These are phyloP conservation scores for Penicillium rolfsii DNA, from an alignment of 2,329 filamentous ascomycete genomes.

Conservation along the genomic window DNA sequence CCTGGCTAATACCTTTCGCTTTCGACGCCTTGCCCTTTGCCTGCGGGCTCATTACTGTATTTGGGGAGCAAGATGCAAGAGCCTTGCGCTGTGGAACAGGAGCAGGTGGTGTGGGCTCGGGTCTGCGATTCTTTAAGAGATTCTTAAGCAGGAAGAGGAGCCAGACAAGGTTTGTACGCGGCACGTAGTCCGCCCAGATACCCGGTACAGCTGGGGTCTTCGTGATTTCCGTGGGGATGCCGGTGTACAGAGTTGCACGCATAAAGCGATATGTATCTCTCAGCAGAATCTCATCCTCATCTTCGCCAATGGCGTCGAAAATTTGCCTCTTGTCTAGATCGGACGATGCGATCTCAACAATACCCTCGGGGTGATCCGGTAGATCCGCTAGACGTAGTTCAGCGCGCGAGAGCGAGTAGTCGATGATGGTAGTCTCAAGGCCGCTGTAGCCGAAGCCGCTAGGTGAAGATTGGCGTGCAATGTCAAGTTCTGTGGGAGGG, in stretches of 20 bases:
- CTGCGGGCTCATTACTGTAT: constrained; percentile 27
- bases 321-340: constrained; percentile 50
- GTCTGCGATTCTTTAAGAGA: constrained; percentile 50
- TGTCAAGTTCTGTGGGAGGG: constrained; percentile 37
- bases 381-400: constrained; percentile 44
- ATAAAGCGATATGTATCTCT: constrained; percentile 49
- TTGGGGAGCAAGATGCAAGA: constrained; percentile 40
- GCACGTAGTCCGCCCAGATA: constrained; percentile 60
- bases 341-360: constrained; percentile 43
- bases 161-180: constrained; percentile 67
- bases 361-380: constrained; percentile 28
- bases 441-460: constrained; percentile 57
- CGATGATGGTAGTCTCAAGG: constrained; percentile 66
- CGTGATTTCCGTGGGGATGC: constrained; percentile 47
- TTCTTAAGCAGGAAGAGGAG: constrained; percentile 63
- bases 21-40: constrained; percentile 8
- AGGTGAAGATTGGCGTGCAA: constrained; percentile 36
- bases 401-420: constrained; percentile 69
- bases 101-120: constrained; percentile 19
- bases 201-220: constrained; percentile 40
- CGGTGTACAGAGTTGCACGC: constrained; percentile 47
- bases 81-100: constrained; percentile 30
- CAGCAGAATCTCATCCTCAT: constrained; percentile 47
- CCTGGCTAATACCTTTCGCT: constrained; percentile 5
- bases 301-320: constrained; percentile 47